Base-by-base conservation (phyloP, 2,329 filamentous ascomycete species). In the Knufia petricola region DNA sequence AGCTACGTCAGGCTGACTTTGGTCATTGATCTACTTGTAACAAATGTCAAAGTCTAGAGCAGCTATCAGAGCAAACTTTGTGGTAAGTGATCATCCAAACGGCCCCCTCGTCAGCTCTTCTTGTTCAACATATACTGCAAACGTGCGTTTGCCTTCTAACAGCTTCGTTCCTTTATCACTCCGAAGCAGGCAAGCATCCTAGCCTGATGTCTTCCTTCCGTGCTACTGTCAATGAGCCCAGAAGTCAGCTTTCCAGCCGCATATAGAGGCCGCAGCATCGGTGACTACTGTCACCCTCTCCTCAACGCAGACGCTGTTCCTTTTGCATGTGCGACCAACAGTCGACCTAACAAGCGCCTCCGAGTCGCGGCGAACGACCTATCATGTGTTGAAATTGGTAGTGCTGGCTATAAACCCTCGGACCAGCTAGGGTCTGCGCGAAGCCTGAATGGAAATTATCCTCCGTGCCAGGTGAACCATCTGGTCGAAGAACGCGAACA, bases 161-260 rank as follows among this genome's bases (percentile, higher is more conserved):
- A n/a, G 26, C 26, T 28, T 17, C 15, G 15, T 36, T 36, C 32
- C 32, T 36, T 36, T 17, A 6, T 36, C 32, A 36, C 7, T n/a
- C 32, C 4, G 15, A 36, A 17, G 15, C 15, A 36, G 10, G 15
- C 10, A n/a, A 36, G 32, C 32, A 36, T 6, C 4, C 32, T 6
- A 4, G 13, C 32, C 32, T 36, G 32, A 36, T 36, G 32, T 36
- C 9, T 7, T 17, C 6, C 15, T 36, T 4, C 32, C 15, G 4
- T n/a, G 32, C 32, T 17, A n/a, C 32, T n/a, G 15, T 36, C 32
- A 36, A 36, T 44, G 41, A 44, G 41, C 41, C 13, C 41, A 10
- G 21, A 44, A 26, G 19, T 32, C 41, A 19, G 15, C n/a, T 31
- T 20, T 13, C 12, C 24, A 23, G 4, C 17, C 4, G 37, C 7